Conservation (phyloP, 129 eudicot genomes). For the Flaveria brownii region DNA sequence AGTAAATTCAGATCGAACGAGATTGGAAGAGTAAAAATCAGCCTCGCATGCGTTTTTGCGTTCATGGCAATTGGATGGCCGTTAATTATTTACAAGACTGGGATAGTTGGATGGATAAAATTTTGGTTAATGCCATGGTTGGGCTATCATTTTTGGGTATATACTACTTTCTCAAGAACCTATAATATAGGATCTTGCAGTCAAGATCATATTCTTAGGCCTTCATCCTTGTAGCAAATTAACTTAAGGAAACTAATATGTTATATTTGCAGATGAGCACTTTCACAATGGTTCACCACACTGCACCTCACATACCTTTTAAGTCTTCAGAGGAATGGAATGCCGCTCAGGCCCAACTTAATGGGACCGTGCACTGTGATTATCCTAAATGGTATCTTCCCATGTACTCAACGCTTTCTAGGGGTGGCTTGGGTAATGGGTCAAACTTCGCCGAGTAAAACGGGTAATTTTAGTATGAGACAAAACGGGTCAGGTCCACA, state of each 20-base stretch:
- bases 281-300: slow-evolving; percentile 96
- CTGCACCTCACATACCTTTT: slow-evolving; percentile 96
- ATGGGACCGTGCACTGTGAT: slow-evolving; percentile 96
- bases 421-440: not conserved
- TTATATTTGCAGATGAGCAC: slow-evolving; percentile 82
- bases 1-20: slow-evolving; percentile 79
- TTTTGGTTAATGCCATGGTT: slow-evolving; percentile 98
- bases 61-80: slow-evolving; percentile 97
- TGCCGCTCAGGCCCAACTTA: slow-evolving; percentile 97
- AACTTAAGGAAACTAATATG: not conserved
- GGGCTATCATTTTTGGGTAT: slow-evolving; percentile 96
- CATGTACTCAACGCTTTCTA: not conserved
- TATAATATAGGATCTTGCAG: not conserved
- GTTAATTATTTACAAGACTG: slow-evolving; percentile 62
- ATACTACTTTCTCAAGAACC: slow-evolving; percentile 15
- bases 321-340: slow-evolving; percentile 84
- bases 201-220: not conserved
- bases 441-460: not conserved
- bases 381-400: slow-evolving; percentile 76
- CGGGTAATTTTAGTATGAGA: not conserved
- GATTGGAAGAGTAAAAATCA: slow-evolving; percentile 69
- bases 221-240: slow-evolving; percentile 9
- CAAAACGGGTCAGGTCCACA: not conserved
- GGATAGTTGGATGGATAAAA: slow-evolving; percentile 89
- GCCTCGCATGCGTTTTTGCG: slow-evolving; percentile 81